Base-by-base conservation (phyloP, 2,329 filamentous ascomycete genomes). In the Clarireedia hainanense region DNA sequence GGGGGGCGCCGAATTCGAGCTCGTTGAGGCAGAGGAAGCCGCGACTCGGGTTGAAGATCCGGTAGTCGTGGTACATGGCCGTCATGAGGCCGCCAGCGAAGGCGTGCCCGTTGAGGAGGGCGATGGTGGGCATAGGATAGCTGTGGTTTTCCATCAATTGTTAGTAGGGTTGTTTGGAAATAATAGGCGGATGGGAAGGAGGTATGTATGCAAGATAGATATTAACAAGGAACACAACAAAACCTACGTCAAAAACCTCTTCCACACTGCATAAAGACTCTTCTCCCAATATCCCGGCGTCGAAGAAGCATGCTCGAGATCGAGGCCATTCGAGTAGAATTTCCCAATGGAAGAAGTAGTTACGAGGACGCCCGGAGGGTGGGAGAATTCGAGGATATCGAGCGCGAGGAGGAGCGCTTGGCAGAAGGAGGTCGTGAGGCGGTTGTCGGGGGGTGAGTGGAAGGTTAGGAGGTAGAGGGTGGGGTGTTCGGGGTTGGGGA, bases 11-110 rank as follows among this genome's bases (percentile, higher is more conserved):
- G 59, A 94, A 86, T 62, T 91, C 84, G 14, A 94, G 76, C 73
- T 94, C 89, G 70, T 92, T 92, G 62, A 94, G 74, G 71, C 89
- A 92, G 40, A 88, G 70, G 71, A 83, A 91, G n/a, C 89, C 89
- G 20, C 79, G 76, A 1, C 76, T 67, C 0, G 85, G 80, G 66
- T 86, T 86, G 74, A 89, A 87, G 62, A 94, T 77, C 27, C 89
- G 81, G 74, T 94, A 94, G 73, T 92, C 88, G 71, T 91, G 88
- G 72, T 87, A 83, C 80, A 90, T 88, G 57, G 87, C 81, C 9
- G 87, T 75, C 84, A 94, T 91, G 58, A 91, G 75, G n/a, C 87
- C 89, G 47, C 82, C 89, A 5, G 89, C 89, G 69, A 91, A 94
- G 54, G 85, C 83, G 70, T 95, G 89, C 23, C 89, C 89, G 64